A percentile compares a stretch with the other conserved stretches of the same genome.
Conservation (phyloP, 108 stramenopile species). For the Skeletonema menzelii region DNA sequence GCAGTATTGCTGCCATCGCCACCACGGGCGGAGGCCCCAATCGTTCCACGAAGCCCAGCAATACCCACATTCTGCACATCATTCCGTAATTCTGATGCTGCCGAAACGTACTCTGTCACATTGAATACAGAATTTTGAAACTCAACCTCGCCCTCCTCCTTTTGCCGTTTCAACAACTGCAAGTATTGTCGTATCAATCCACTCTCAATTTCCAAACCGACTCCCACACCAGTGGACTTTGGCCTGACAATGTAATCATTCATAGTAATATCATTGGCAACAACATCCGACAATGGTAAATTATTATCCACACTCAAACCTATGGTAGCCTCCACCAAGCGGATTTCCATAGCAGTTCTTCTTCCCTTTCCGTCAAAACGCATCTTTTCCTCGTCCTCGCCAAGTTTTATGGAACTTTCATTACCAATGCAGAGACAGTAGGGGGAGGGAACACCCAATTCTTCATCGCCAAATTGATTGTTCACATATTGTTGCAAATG, state of each 20-base stretch:
- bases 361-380: background rate
- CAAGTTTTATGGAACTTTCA: constrained; percentile 20
- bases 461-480: constrained; percentile 43
- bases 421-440: constrained; percentile 81
- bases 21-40: background rate
- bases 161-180: background rate
- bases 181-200: constrained; percentile 1
- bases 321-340: constrained; percentile 20
- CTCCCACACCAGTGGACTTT: background rate
- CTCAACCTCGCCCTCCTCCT: background rate
- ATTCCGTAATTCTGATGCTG: background rate
- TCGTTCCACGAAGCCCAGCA: background rate
- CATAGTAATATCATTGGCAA: background rate
- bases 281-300: background rate
- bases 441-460: constrained; percentile 19
- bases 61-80: background rate
- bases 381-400: background rate
- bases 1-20: background rate
- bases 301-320: background rate
- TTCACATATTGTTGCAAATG: constrained; percentile 31
- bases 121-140: background rate
- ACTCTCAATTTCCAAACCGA: constrained; percentile 7
- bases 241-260: background rate
- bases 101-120: constrained; percentile 1
- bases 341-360: constrained; percentile 5